A percentile compares a stretch with the other conserved stretches of the same genome.
Evolutionary conservation across 306 rosid species (phyloP).

Genomic region (Dryas drummondii): DNA sequence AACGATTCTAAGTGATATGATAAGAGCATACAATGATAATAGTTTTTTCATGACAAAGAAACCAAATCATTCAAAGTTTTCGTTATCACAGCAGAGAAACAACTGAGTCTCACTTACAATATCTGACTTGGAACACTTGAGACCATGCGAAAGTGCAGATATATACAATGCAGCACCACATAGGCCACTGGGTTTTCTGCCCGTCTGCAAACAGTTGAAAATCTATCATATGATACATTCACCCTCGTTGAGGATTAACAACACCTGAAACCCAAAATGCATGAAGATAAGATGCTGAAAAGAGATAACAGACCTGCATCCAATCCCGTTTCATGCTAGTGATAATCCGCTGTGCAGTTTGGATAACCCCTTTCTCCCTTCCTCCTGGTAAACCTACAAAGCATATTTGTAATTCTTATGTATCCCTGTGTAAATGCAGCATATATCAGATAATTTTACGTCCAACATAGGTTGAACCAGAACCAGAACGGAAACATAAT

Average conservation of each 20-base stretch:
- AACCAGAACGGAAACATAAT: neutral
- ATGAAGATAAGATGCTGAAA: neutral
- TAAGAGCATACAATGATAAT: neutral
- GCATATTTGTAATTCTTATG: neutral
- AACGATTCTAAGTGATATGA: neutral
- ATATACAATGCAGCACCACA: conserved; percentile 90
- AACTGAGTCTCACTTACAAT: conserved; percentile 57
- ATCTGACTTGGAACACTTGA: conserved; percentile 64
- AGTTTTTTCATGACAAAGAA: neutral
- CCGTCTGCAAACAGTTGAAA: conserved; percentile 51
- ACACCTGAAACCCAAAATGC: neutral
- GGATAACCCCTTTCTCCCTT: conserved; percentile 52
- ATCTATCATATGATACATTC: conserved; percentile 3
- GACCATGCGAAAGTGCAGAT: conserved; percentile 77
- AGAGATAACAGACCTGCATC: conserved; percentile 64
- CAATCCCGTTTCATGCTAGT: conserved; percentile 90
- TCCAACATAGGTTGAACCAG: neutral
- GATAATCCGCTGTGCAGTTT: conserved; percentile 67
- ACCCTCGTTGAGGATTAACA: neutral
- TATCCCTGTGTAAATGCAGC: neutral
- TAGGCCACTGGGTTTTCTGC: conserved; percentile 87
- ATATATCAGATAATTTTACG: neutral
- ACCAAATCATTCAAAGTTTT: neutral
- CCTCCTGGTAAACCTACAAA: conserved; percentile 37
- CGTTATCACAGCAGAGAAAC: conserved; percentile 14